Percentiles rank a stretch among this genome's conserved stretches.
phyloP scores from a whole-genome alignment of 148 eudicot genomes.

The Euryodendron excelsum region DNA sequence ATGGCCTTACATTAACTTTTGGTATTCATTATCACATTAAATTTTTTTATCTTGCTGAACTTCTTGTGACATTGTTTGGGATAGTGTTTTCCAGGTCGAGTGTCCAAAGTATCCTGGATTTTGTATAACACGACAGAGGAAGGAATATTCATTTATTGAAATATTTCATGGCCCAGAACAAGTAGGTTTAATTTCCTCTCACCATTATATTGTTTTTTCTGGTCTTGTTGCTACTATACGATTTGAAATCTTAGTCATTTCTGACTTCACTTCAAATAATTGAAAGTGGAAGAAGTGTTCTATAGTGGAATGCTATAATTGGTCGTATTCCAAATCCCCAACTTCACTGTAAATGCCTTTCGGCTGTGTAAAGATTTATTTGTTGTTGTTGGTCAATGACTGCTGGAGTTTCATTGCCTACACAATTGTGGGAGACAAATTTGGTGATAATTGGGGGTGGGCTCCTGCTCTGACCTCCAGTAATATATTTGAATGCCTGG shows the following conservation, averaged over 20 bases:
- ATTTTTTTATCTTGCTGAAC: background rate
- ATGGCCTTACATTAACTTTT: too few species aligned
- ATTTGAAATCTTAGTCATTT: background rate
- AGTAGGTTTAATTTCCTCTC: constrained; percentile 38
- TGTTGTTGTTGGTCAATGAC: too few species aligned
- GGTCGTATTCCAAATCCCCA: background rate
- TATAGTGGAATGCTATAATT: background rate
- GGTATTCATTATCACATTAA: background rate
- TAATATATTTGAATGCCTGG: too few species aligned
- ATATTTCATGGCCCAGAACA: constrained; percentile 90
- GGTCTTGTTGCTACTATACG: background rate
- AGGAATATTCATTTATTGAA: constrained; percentile 91
- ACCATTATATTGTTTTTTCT: background rate
- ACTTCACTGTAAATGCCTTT: background rate
- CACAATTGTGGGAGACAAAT: too few species aligned
- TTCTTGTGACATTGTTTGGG: background rate
- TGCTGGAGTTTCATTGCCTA: too few species aligned
- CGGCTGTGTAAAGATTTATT: too few species aligned
- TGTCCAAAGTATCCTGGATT: constrained; percentile 98
- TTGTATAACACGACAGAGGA: constrained; percentile 81
- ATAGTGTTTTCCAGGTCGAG: constrained; percentile 71
- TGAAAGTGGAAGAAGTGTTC: background rate
- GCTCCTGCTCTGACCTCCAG: too few species aligned
- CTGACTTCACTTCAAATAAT: background rate
- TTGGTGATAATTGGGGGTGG: too few species aligned